Conservation (phyloP, 257 asterid species). For the Jacaranda mimosifolia region DNA sequence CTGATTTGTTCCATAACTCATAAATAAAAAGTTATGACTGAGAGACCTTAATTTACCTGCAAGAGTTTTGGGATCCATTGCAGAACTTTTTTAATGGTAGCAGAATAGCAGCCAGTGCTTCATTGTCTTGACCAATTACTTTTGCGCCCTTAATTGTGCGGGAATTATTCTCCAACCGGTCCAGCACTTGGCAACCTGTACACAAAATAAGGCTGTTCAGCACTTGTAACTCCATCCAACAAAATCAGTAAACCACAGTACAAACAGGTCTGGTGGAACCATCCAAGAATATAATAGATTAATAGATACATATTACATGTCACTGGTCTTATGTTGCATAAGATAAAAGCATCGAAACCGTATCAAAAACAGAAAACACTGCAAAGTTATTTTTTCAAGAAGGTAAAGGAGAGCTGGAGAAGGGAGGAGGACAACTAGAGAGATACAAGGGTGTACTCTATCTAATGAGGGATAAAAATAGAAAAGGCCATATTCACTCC, state of each 20-base stretch:
- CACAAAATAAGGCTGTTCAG: slow-evolving; percentile 27
- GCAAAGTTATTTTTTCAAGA: neutral
- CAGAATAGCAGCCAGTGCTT: slow-evolving; percentile 77
- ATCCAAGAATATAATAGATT: slow-evolving; percentile 17
- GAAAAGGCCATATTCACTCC: neutral
- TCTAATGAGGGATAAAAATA: neutral
- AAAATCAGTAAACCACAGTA: slow-evolving; percentile 6
- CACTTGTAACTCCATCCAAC: slow-evolving; percentile 6
- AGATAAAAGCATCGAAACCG: slow-evolving; percentile 1
- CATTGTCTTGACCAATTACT: slow-evolving; percentile 85
- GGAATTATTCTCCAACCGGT: slow-evolving; percentile 84
- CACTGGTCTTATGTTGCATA: slow-evolving; percentile 1
- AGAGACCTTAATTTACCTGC: slow-evolving; percentile 55
- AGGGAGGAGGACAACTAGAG: neutral
- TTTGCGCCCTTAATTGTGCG: slow-evolving; percentile 90
- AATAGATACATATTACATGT: neutral
- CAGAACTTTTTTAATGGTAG: slow-evolving; percentile 71
- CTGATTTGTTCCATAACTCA: slow-evolving; percentile 18
- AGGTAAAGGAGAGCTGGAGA: neutral
- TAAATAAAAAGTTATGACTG: neutral
- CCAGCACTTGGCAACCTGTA: slow-evolving; percentile 88
- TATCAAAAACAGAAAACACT: slow-evolving; percentile 17
- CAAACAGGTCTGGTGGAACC: neutral
- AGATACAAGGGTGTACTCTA: neutral
- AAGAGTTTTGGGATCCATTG: slow-evolving; percentile 58